These are phyloP conservation scores for Haematococcus sp. DNA, from an alignment of 139 green algal species.

Conservation along the genomic window DNA sequence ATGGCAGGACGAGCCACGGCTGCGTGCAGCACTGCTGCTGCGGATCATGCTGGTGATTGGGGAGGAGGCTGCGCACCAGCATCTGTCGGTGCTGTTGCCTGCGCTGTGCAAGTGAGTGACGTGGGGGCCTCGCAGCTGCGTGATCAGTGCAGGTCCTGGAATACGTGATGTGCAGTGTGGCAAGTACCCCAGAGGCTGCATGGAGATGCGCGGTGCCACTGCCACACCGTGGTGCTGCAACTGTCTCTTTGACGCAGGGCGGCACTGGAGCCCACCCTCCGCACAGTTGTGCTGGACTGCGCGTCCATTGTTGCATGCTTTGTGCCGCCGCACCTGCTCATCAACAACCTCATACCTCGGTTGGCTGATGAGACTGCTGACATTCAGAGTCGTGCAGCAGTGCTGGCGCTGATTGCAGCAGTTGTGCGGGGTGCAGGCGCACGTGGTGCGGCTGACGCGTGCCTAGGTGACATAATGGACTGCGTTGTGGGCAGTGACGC, in stretches of 20 bases:
- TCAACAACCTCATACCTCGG: slow-evolving; percentile 31
- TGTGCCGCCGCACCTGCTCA: slow-evolving; percentile 14
- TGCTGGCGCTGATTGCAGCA: slow-evolving; percentile 18
- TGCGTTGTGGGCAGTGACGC: slow-evolving; percentile 9
- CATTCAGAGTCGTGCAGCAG: slow-evolving; percentile 10
- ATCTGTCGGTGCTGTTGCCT: slow-evolving; percentile 39
- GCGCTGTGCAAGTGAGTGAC: slow-evolving; percentile 30
- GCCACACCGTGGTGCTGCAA: neutral
- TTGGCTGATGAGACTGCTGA: slow-evolving; percentile 17
- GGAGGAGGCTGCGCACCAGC: slow-evolving; percentile 30
- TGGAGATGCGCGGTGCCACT: too few species aligned
- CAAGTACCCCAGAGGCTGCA: neutral
- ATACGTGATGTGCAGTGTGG: neutral
- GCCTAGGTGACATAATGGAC: slow-evolving; percentile 9
- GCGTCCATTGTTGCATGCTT: slow-evolving; percentile 30
- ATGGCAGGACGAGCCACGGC: slow-evolving; percentile 38
- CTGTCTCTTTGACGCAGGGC: neutral
- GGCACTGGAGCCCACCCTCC: slow-evolving; percentile 22
- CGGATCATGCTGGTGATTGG: slow-evolving; percentile 34
- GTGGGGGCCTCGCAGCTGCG: too few species aligned
- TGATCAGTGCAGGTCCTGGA: slow-evolving; percentile 5
- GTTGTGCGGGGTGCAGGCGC: slow-evolving; percentile 31
- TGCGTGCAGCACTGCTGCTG: slow-evolving; percentile 37
- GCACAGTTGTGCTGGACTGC: slow-evolving; percentile 10
- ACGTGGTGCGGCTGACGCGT: slow-evolving; percentile 21